phyloP scores from a whole-genome alignment of 352 stramenopile genomes.

The Globisporangium canariense region DNA sequence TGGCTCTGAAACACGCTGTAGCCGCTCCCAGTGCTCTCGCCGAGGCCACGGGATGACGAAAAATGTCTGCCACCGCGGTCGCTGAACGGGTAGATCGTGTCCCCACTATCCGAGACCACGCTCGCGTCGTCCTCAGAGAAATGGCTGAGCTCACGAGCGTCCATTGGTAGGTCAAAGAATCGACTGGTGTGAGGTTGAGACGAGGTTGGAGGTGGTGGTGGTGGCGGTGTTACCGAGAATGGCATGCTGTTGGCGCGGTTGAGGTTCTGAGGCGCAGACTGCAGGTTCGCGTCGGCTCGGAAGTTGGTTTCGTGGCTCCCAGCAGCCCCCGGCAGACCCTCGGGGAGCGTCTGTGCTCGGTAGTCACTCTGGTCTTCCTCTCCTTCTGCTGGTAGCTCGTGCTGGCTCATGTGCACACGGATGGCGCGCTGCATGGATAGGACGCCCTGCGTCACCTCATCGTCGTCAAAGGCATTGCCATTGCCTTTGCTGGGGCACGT shows the following conservation, averaged over 20 bases:
- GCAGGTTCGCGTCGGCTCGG: background rate
- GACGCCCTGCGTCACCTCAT: background rate
- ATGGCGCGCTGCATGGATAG: conserved; percentile 10
- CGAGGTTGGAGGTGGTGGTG: background rate
- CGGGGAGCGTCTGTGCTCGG: background rate
- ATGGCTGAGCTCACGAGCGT: conserved; percentile 10
- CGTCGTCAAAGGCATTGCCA: background rate
- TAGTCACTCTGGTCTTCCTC: background rate
- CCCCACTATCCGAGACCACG: background rate
- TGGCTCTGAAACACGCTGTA: background rate
- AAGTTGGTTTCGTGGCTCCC: background rate
- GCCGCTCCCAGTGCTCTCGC: background rate
- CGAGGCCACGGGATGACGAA: background rate
- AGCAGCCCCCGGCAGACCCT: background rate
- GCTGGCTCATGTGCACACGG: background rate
- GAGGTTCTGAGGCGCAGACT: background rate
- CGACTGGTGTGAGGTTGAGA: conserved; percentile 7
- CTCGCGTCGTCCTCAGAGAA: conserved; percentile 4
- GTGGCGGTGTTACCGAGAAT: background rate
- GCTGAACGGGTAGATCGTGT: conserved; percentile 6
- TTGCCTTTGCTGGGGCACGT: conserved; percentile 1
- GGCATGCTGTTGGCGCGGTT: background rate
- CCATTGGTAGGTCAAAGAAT: conserved; percentile 19
- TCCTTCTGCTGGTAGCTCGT: background rate
- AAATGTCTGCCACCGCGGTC: background rate